Percentiles rank a stretch among this genome's conserved stretches.
Conservation (phyloP, 108 stramenopile species). For the Cyclotella distinguenda region DNA sequence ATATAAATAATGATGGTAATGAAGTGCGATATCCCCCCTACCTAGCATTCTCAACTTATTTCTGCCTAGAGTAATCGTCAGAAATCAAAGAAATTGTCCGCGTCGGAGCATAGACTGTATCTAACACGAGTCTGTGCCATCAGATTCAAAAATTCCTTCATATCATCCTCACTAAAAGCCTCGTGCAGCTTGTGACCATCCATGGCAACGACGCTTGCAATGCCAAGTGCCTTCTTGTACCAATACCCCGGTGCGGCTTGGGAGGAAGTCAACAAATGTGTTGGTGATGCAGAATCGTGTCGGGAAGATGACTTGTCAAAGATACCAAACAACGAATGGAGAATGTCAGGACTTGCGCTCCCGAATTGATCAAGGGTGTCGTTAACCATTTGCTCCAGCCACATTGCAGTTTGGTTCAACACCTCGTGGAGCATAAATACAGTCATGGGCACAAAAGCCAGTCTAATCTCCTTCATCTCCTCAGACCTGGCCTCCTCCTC, state of each 20-base stretch:
- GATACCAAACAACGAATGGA: constrained; percentile 33
- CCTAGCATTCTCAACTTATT: too few species aligned
- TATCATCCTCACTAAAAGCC: constrained; percentile 34
- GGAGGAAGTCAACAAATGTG: constrained; percentile 25
- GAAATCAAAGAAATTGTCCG: constrained; percentile 3
- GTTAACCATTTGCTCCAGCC: constrained; percentile 59
- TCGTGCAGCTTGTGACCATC: constrained; percentile 58
- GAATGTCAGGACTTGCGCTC: constrained; percentile 26
- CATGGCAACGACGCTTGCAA: constrained; percentile 62
- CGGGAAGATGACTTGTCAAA: constrained; percentile 24
- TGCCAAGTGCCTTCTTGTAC: constrained; percentile 57
- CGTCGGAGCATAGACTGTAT: constrained; percentile 8
- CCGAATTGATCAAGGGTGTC: constrained; percentile 48
- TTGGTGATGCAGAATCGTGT: not conserved
- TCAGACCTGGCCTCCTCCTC: constrained; percentile 39
- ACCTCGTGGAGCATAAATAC: constrained; percentile 64
- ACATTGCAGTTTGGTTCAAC: constrained; percentile 68
- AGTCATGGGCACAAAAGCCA: constrained; percentile 48
- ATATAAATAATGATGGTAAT: too few species aligned
- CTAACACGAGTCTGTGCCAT: constrained; percentile 52
- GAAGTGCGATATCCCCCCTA: too few species aligned
- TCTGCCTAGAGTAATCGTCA: too few species aligned
- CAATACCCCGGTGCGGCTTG: constrained; percentile 61
- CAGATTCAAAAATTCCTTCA: constrained; percentile 46
- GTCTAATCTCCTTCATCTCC: constrained; percentile 53